Conservation (phyloP, 2,329 filamentous ascomycete genomes). For the Stemphylium beticola region DNA sequence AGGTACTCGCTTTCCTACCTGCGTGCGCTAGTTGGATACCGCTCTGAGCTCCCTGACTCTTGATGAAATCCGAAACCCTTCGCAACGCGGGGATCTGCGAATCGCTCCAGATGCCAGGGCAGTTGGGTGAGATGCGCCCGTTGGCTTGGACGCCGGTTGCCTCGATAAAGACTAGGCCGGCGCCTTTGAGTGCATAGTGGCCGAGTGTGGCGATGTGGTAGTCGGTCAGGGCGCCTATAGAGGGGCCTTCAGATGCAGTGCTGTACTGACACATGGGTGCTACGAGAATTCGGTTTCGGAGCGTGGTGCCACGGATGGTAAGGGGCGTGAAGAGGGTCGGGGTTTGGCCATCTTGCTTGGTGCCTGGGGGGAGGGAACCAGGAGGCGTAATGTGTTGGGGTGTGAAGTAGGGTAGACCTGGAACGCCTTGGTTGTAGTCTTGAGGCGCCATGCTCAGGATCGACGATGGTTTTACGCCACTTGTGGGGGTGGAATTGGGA, state of each 20-base stretch:
- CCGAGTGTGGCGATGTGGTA: slow-evolving; percentile 49
- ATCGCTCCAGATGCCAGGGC: slow-evolving; percentile 46
- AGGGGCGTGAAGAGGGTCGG: slow-evolving; percentile 47
- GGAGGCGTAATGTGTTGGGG: slow-evolving; percentile 52
- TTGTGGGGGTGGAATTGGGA: too few relatives aligned
- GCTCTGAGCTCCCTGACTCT: slow-evolving; percentile 39
- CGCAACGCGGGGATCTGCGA: slow-evolving; percentile 45
- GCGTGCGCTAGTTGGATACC: slow-evolving; percentile 48
- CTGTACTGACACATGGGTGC: slow-evolving; percentile 50
- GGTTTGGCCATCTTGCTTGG: slow-evolving; percentile 10
- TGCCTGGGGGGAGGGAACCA: slow-evolving; percentile 38
- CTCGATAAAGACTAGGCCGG: slow-evolving; percentile 45
- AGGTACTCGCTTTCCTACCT: slow-evolving; percentile 44
- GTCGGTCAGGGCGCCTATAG: slow-evolving; percentile 46
- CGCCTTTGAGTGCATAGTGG: slow-evolving; percentile 49
- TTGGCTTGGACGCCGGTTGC: slow-evolving; percentile 46
- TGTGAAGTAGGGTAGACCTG: slow-evolving; percentile 53
- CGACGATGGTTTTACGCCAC: background rate
- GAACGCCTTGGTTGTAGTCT: slow-evolving; percentile 36
- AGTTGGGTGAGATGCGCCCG: slow-evolving; percentile 46
- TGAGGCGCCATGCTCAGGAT: slow-evolving; percentile 29
- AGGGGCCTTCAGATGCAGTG: slow-evolving; percentile 41
- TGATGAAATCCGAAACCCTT: slow-evolving; percentile 45
- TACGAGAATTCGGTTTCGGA: slow-evolving; percentile 47
- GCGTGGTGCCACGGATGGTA: slow-evolving; percentile 43